A percentile compares a stretch with the other conserved stretches of the same genome.
Conservation (phyloP, 2,329 filamentous ascomycete genomes). For the Leptographium wingfieldii region DNA sequence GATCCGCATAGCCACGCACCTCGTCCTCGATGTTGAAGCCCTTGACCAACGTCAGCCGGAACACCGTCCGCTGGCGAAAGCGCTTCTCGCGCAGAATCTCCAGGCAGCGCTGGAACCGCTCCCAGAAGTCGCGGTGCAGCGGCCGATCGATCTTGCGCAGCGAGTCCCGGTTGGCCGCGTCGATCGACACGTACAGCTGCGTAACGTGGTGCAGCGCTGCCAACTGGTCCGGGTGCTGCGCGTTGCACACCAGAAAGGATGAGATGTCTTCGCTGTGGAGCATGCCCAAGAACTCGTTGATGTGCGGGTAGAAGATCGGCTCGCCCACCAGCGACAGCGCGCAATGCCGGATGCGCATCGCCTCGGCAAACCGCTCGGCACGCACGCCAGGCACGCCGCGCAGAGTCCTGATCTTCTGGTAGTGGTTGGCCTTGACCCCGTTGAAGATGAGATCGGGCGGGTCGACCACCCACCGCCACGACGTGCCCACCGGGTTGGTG, state of each 20-base stretch:
- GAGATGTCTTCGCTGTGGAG: conserved; percentile 80
- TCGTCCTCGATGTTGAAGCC: conserved; percentile 97
- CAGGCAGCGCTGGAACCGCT: conserved; percentile 81
- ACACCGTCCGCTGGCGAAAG: conserved; percentile 81
- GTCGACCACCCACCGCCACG: conserved; percentile 93
- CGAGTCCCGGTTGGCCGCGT: conserved; percentile 81
- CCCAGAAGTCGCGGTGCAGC: conserved; percentile 93
- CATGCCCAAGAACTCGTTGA: conserved; percentile 80
- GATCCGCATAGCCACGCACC: conserved; percentile 75
- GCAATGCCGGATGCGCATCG: conserved; percentile 86
- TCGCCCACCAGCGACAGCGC: conserved; percentile 87
- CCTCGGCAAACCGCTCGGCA: conserved; percentile 83
- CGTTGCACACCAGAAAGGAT: conserved; percentile 92
- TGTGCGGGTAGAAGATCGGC: conserved; percentile 97
- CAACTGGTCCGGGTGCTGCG: conserved; percentile 87
- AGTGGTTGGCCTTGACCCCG: conserved; percentile 83
- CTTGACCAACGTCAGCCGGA: conserved; percentile 89
- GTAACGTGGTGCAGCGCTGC: conserved; percentile 74
- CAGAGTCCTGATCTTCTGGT: conserved; percentile 96
- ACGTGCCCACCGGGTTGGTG: conserved; percentile 92
- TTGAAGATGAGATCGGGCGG: conserved; percentile 80
- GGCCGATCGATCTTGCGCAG: conserved; percentile 83
- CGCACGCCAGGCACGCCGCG: conserved; percentile 85
- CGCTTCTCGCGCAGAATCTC: conserved; percentile 78
- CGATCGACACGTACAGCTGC: conserved; percentile 92